Conservation (phyloP, 306 rosid genomes). For the Medicago ruthenica region DNA sequence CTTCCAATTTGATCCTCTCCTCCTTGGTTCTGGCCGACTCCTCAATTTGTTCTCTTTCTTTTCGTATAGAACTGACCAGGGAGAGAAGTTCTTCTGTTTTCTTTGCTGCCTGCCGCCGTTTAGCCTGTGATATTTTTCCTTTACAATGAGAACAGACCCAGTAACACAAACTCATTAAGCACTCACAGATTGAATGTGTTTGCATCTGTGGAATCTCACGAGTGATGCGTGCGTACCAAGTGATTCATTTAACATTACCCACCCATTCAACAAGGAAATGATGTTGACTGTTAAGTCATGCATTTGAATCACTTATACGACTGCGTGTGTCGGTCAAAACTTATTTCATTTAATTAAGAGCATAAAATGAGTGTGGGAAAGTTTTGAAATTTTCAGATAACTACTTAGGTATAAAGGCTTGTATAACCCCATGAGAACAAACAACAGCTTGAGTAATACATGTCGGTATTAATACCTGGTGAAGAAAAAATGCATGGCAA, state of each 20-base stretch:
- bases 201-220: conserved; percentile 45
- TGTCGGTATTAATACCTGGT: conserved; percentile 12
- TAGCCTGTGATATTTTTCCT: conserved; percentile 74
- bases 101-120: conserved; percentile 70
- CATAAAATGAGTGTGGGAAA: background rate
- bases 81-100: conserved; percentile 66
- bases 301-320: conserved; percentile 19
- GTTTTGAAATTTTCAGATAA: conserved; percentile 15
- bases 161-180: conserved; percentile 48
- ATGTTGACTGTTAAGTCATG: background rate
- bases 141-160: conserved; percentile 61
- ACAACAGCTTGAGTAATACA: conserved; percentile 3
- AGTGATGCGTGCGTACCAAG: conserved; percentile 27
- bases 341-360: conserved; percentile 15
- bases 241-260: conserved; percentile 28
- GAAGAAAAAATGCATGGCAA: conserved; percentile 25
- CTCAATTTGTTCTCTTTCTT: conserved; percentile 83
- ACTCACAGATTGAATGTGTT: conserved; percentile 40
- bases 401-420: conserved; percentile 8
- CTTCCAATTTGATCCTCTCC: conserved; percentile 64
- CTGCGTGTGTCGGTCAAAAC: conserved; percentile 1
- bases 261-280: conserved; percentile 32
- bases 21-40: conserved; percentile 72
- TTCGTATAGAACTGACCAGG: conserved; percentile 60
- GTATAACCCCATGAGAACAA: conserved; percentile 7